Evolutionary conservation across 164 flowering plant genomes (phyloP).

Genomic region (Berberis vulgaris): DNA sequence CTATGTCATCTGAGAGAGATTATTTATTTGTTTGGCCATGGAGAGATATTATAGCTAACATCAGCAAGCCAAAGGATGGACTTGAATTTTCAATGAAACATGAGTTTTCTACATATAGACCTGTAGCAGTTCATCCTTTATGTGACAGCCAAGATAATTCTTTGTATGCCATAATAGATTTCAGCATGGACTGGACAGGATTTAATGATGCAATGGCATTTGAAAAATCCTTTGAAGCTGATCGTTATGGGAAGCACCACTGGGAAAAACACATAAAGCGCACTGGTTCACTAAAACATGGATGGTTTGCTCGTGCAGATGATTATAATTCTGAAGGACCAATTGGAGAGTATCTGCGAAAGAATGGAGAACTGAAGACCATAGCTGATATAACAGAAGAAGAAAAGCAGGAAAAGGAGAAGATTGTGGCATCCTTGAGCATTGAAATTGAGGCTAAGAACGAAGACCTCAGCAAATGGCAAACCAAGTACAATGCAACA

Average conservation of each 20-base stretch:
- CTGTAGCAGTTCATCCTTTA: constrained; percentile 6
- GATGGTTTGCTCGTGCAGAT: constrained; percentile 90
- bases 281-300: constrained; percentile 45
- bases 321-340: constrained; percentile 19
- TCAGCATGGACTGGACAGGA: constrained; percentile 12
- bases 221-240: constrained; percentile 12
- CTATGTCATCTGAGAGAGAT: constrained; percentile 20
- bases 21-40: constrained; percentile 66
- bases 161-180: constrained; percentile 10
- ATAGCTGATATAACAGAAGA: constrained; percentile 59
- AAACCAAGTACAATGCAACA: constrained; percentile 37
- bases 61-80: constrained; percentile 18
- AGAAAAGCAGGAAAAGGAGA: constrained; percentile 51
- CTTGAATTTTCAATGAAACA: constrained; percentile 3
- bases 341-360: constrained; percentile 64
- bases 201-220: constrained; percentile 14
- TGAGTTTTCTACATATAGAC: constrained; percentile 8
- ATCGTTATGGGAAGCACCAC: constrained; percentile 46
- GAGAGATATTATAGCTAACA: constrained; percentile 53
- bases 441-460: constrained; percentile 63
- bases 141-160: neutral
- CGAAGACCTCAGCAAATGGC: constrained; percentile 45
- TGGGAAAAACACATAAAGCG: constrained; percentile 31
- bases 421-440: constrained; percentile 54
- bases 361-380: constrained; percentile 61